phyloP scores from a whole-genome alignment of 2,329 filamentous ascomycete species.

The Dactylellina parvicollis region DNA sequence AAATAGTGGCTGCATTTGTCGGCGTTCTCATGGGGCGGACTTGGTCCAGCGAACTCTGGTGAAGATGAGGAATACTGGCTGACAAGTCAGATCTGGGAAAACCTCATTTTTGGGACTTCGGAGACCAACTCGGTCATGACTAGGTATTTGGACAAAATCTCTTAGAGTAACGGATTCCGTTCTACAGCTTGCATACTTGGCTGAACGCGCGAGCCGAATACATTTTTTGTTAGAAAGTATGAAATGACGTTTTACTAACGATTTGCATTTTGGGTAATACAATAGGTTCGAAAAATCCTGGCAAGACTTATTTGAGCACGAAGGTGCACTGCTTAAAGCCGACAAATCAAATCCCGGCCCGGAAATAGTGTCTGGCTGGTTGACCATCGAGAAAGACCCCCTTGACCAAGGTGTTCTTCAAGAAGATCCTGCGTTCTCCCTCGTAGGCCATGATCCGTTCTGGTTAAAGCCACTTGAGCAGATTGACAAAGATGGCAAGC shows the following conservation, averaged over 20 bases:
- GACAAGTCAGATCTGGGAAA: slow-evolving; percentile 9
- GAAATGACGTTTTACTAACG: background rate
- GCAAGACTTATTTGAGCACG: background rate
- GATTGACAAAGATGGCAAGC: too few relatives aligned
- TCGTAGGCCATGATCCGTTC: too few relatives aligned
- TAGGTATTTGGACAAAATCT: too few relatives aligned
- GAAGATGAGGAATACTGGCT: background rate
- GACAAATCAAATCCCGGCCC: background rate
- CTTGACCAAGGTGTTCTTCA: background rate
- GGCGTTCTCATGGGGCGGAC: background rate
- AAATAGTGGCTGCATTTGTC: background rate
- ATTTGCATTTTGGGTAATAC: too few relatives aligned
- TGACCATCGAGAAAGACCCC: background rate
- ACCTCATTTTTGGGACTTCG: slow-evolving; percentile 24
- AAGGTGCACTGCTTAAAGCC: background rate
- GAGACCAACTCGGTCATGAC: slow-evolving; percentile 27
- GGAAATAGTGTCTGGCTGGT: background rate
- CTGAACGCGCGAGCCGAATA: too few relatives aligned
- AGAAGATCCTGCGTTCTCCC: background rate
- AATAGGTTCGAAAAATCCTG: background rate
- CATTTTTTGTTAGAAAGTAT: too few relatives aligned
- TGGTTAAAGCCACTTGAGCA: too few relatives aligned
- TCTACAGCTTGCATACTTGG: background rate
- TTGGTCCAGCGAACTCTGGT: background rate
- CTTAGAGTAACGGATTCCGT: too few relatives aligned